Evolutionary conservation across 2,329 filamentous ascomycete genomes (phyloP), one percentile per base, ranked within the genome.

Genomic region (Pseudocercospora musae): DNA sequence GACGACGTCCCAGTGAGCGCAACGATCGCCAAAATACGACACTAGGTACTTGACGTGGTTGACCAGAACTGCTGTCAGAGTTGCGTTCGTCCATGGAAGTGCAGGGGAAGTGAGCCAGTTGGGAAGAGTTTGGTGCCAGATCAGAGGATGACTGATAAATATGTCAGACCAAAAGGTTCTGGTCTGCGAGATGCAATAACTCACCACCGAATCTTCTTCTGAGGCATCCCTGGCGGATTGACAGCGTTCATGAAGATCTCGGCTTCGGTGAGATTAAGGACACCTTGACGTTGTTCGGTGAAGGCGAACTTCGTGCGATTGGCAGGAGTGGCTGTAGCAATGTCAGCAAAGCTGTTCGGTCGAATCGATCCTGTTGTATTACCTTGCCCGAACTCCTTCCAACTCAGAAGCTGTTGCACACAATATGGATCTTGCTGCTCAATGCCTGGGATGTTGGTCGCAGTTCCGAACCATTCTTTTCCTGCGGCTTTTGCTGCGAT

Each of bases 341-440:
- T 13, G 21, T 49, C 21, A 49, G 46, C 10, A 25, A 23, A n/a
- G 4, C 1, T 13, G 6, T 21, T 1, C 10, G 20, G 7, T 49
- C 2, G 21, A 21, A 11, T 25, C 9, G 46, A 10, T 21, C 11
- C 4, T 3, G 1, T 10, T 1, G 23, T 31, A n/a, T 29, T 31
- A 58, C 59, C 59, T 54, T 87, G 82, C 31, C 87, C 87, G 69
- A 89, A 89, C 70, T 88, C 85, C 52, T 78, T 76, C 7, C 71
- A 76, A 72, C 87, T 77, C 65, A 79, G 80, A 46, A 87, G 77
- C 63, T 88, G 84, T 20, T 76, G 73, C 18, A 81, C 75, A 73
- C 89, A 90, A 27, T 79, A 69, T 11, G 75, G 71, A 73, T 89
- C 84, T 49, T 76, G 78, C 37, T 85, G 72, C 65, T 84, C 81